Base-by-base conservation (phyloP, 805 yeast species). In the Scheffersomyces lignosus region DNA sequence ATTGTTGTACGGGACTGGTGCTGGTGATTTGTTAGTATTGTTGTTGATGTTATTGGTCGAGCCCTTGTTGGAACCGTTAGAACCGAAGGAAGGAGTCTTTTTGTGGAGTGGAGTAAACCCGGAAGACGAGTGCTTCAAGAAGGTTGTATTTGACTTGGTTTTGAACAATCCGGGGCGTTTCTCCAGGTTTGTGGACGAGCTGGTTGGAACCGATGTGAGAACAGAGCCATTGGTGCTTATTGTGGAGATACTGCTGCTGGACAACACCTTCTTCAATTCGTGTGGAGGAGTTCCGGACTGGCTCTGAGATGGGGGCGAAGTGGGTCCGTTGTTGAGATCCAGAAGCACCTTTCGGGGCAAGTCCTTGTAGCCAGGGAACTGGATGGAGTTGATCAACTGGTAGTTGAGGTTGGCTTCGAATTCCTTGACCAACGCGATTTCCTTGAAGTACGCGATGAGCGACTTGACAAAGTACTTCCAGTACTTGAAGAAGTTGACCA, bases 391-490 rank as follows among this genome's bases (percentile, higher is more conserved):
- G 26, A 69, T 53, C 30, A 69, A 45, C 47, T 69, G 75, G 36
- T 51, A 54, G 34, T 60, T 60, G 36, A 69, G 48, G 45, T 66
- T 56, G 48, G 55, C 52, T 33, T 56, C 60, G 29, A 54, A 56
- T 44, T 69, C 78, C 52, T 75, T 75, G 38, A 76, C 74, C 35
- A 75, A 56, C 25, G 73, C 57, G 39, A 74, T 58, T 47, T 77
- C 73, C 40, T 58, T 64, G 30, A 64, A 53, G 43, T 69, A 69
- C 34, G 58, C 52, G 6, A 64, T 53, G 34, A 69, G 47, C 7
- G 70, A 55, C 40, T 58, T 58, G 41, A 69, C 64, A 36, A 67
- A 62, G 35, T 54, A 56, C 47, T 66, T 67, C 67, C 72, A 69
- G 34, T 54, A 54, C 49, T 63, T 66, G 59, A 69, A 69, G 43